These are phyloP conservation scores for Cladosporium sp. DNA, from an alignment of 2,329 filamentous ascomycete genomes.

Conservation along the genomic window DNA sequence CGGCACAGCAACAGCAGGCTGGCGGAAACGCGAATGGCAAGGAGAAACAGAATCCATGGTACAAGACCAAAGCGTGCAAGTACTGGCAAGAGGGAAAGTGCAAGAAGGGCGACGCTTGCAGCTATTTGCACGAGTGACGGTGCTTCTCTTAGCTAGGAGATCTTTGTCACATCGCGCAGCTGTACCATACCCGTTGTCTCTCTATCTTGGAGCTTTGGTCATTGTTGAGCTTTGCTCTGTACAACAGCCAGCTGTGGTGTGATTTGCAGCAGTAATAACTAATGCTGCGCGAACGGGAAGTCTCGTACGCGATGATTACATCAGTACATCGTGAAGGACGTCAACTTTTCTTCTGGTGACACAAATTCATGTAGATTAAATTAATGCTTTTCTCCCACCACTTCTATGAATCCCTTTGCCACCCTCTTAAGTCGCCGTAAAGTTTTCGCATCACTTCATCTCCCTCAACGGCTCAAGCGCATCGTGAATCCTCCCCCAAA, in stretches of 20 bases:
- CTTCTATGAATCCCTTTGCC: no score
- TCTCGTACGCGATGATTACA: no score
- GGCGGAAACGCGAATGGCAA: slow-evolving; percentile 12
- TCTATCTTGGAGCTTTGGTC: not conserved
- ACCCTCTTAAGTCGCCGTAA: not conserved
- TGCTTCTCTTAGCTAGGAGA: not conserved
- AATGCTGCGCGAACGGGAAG: no score
- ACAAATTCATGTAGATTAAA: not conserved
- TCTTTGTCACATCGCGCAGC: not conserved
- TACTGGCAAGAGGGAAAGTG: slow-evolving; percentile 54
- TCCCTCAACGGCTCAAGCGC: slow-evolving; percentile 28
- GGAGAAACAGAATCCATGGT: slow-evolving; percentile 24
- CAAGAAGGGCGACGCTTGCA: slow-evolving; percentile 39
- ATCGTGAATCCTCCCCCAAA: slow-evolving; percentile 50
- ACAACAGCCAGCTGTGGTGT: no score
- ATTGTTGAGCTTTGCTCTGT: not conserved
- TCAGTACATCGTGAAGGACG: no score
- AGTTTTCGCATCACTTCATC: slow-evolving; percentile 16
- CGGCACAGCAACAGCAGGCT: slow-evolving; percentile 18
- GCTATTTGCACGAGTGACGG: slow-evolving; percentile 27
- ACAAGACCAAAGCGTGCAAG: slow-evolving; percentile 41
- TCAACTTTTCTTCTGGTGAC: not conserved
- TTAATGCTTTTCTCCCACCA: not conserved
- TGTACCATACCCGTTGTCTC: not conserved
- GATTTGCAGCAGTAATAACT: no score